A percentile compares a stretch with the other conserved stretches of the same genome.
phyloP scores from a whole-genome alignment of 257 asterid genomes.

The Salvia hispanica region DNA sequence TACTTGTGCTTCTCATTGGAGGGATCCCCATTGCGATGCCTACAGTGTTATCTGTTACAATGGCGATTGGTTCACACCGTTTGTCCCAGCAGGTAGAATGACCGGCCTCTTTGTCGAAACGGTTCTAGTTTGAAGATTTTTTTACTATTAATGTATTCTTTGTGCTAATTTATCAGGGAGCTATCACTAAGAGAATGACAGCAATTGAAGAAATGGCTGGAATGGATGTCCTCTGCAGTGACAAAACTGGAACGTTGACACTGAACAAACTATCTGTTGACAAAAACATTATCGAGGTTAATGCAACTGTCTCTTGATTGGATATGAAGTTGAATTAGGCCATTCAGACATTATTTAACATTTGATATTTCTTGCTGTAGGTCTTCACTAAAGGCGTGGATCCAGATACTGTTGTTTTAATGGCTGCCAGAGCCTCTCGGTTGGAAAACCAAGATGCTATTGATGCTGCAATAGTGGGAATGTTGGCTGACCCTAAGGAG shows the following conservation, averaged over 20 bases:
- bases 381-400: constrained; percentile 67
- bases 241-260: constrained; percentile 85
- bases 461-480: constrained; percentile 79
- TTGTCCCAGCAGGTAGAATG: constrained; percentile 68
- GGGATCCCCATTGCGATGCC: constrained; percentile 96
- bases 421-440: constrained; percentile 96
- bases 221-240: constrained; percentile 41
- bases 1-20: constrained; percentile 81
- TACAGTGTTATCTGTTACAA: constrained; percentile 79
- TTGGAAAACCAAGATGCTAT: constrained; percentile 87
- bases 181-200: constrained; percentile 89
- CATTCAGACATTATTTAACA: constrained; percentile 14
- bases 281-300: constrained; percentile 65
- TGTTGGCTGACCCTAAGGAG: constrained; percentile 81
- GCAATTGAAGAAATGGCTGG: constrained; percentile 95
- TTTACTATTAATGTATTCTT: constrained; percentile 2
- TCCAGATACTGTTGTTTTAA: constrained; percentile 67
- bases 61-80: constrained; percentile 92
- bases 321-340: too few relatives aligned
- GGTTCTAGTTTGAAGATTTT: constrained; percentile 19
- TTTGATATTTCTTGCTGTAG: constrained; percentile 32
- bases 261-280: constrained; percentile 76
- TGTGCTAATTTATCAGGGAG: constrained; percentile 50
- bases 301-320: constrained; percentile 21
- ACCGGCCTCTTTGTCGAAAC: constrained; percentile 16